A percentile compares a stretch with the other conserved stretches of the same genome.
These are phyloP conservation scores for Jaapia argillacea DNA, from an alignment of 768 basidiomycete species.

Conservation along the genomic window DNA sequence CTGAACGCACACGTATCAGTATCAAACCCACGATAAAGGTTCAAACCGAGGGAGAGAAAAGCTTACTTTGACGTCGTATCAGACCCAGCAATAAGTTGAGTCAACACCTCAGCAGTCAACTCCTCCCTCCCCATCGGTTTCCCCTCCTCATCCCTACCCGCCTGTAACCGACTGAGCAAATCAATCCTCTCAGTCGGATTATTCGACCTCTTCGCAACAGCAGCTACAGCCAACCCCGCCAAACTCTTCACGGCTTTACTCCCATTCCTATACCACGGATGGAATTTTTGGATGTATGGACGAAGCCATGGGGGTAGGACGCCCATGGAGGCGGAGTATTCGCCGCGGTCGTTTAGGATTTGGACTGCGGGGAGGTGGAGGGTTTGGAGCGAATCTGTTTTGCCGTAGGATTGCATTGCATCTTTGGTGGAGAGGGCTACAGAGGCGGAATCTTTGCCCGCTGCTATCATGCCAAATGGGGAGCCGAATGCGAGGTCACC, in stretches of 20 bases:
- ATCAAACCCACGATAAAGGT: no score
- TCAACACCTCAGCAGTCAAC: slow-evolving; percentile 81
- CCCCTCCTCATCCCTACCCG: slow-evolving; percentile 70
- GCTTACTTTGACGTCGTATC: slow-evolving; percentile 90
- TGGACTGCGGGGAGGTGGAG: slow-evolving; percentile 67
- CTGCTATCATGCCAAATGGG: slow-evolving; percentile 81
- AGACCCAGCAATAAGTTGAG: slow-evolving; percentile 80
- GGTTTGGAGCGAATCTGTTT: slow-evolving; percentile 31
- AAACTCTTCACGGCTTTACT: slow-evolving; percentile 56
- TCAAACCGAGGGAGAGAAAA: slow-evolving; percentile 1
- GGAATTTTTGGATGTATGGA: slow-evolving; percentile 38
- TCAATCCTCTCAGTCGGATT: slow-evolving; percentile 68
- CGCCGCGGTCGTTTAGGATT: slow-evolving; percentile 83
- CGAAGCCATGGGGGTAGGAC: slow-evolving; percentile 65
- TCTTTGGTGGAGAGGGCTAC: slow-evolving; percentile 48
- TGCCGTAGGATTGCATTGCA: slow-evolving; percentile 49
- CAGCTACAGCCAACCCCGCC: slow-evolving; percentile 71
- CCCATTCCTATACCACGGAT: slow-evolving; percentile 75
- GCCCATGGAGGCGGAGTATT: slow-evolving; percentile 79
- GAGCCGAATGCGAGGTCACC: slow-evolving; percentile 80
- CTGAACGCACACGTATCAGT: slow-evolving; percentile 26
- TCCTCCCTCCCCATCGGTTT: slow-evolving; percentile 74
- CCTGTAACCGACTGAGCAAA: slow-evolving; percentile 71
- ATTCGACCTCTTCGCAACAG: slow-evolving; percentile 66
- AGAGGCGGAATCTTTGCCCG: slow-evolving; percentile 61